Percentiles rank a stretch among this genome's conserved stretches.
Evolutionary conservation across 192 early-diverging fungal genomes (phyloP).

Genomic region (Rhizophagus sp.): DNA sequence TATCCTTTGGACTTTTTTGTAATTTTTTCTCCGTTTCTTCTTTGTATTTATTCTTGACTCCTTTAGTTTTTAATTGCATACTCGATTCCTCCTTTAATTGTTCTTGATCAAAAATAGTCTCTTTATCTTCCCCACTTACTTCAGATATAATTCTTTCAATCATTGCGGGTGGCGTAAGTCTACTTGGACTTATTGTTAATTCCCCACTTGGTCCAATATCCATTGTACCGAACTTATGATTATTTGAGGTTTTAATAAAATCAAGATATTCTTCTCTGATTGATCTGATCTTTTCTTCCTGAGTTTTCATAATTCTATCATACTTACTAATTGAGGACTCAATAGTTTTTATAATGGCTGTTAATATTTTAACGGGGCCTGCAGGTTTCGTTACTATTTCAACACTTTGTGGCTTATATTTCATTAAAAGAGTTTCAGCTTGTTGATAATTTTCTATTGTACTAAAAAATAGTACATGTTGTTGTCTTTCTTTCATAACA

Average conservation of each 20-base stretch:
- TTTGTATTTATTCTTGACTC: background rate
- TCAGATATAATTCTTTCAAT: background rate
- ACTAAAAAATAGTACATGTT: background rate
- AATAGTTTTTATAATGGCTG: background rate
- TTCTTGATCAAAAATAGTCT: background rate
- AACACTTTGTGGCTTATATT: background rate
- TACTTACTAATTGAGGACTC: background rate
- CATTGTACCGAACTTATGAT: background rate
- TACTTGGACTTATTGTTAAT: background rate
- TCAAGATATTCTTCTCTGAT: background rate
- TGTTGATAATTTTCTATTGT: background rate
- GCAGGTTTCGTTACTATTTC: background rate
- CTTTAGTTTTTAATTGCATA: background rate
- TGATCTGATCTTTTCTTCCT: background rate
- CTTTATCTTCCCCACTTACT: background rate
- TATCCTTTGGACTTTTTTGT: background rate
- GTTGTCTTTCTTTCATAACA: background rate
- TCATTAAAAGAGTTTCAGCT: background rate
- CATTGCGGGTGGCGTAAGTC: background rate
- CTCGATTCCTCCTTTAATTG: background rate
- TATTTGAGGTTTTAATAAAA: background rate
- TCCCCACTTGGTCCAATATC: background rate
- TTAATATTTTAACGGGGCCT: constrained; percentile 1
- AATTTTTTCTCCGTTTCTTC: background rate
- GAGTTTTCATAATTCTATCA: background rate